phyloP scores from a whole-genome alignment of 495 filamentous ascomycete genomes.

The Aspergillus asperescens region DNA sequence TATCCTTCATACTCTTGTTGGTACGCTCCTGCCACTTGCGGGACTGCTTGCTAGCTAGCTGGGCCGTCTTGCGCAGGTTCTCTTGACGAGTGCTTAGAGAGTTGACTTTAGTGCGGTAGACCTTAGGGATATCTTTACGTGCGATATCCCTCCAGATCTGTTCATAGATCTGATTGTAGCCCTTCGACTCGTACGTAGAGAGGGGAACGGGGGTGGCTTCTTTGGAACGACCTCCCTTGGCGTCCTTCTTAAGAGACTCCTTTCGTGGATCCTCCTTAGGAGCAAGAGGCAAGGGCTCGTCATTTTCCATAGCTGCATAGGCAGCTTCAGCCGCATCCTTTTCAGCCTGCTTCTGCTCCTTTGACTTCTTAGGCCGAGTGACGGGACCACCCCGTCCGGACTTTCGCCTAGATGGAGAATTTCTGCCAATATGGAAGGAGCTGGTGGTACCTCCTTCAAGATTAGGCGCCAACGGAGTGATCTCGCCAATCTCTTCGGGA shows the following conservation, averaged over 20 bases:
- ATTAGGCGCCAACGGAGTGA: constrained; percentile 71
- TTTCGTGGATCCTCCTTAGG: constrained; percentile 61
- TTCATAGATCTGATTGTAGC: constrained; percentile 94
- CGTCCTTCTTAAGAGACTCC: constrained; percentile 48
- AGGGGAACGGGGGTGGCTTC: constrained; percentile 54
- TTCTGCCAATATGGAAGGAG: constrained; percentile 66
- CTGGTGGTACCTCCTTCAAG: constrained; percentile 84
- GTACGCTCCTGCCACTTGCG: constrained; percentile 94
- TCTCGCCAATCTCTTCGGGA: constrained; percentile 70
- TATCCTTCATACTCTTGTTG: constrained; percentile 97
- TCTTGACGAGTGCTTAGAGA: constrained; percentile 79
- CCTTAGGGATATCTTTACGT: constrained; percentile 87
- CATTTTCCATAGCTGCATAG: constrained; percentile 77
- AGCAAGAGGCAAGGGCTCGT: constrained; percentile 60
- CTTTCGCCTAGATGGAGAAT: constrained; percentile 61
- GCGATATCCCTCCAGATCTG: constrained; percentile 97
- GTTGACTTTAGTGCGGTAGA: constrained; percentile 75
- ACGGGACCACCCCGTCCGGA: constrained; percentile 54
- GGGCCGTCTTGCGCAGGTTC: constrained; percentile 95
- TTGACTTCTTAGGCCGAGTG: constrained; percentile 76
- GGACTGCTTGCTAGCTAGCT: constrained; percentile 94
- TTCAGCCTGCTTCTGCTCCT: constrained; percentile 94
- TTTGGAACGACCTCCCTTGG: constrained; percentile 53
- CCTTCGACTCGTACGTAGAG: constrained; percentile 72
- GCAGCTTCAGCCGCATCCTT: constrained; percentile 89